Base-by-base conservation (phyloP, 352 stramenopile species). In the Peronospora tabacina region DNA sequence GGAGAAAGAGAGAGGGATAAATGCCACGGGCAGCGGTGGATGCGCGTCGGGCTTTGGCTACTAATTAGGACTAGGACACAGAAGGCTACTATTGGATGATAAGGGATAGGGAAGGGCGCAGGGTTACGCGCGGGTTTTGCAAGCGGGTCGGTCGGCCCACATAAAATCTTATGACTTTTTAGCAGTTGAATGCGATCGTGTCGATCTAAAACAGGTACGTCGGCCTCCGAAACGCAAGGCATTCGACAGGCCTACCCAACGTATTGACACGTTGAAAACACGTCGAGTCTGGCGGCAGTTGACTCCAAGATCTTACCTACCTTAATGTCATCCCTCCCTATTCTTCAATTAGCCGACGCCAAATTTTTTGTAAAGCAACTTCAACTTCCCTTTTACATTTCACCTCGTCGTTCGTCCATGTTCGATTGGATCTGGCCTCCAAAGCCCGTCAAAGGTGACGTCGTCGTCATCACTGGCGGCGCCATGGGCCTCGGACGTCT, bases 401-500 rank as follows among this genome's bases (percentile, higher is more conserved):
- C 3, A 26, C 28, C 28, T 11, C 28, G 2, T 32, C 30, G 3
- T 34, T 34, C 5, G 16, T 0, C 9, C 30, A 71, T 74, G 61
- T 59, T 74, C 19, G 36, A 48, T 20, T 74, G 65, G 65, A 61
- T 72, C 33, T 72, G 55, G 58, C 63, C 55, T 26, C 56, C 69
- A 34, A 81, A 81, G 26, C 66, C 68, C 16, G 70, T 82, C 29
- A 61, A 64, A 36, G 68, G 57, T n/a, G 43, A 79, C 16, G 63
- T 82, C 19, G 66, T 82, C 44, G 63, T 82, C 37, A 58, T 82
- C 58, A 79, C 71, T 4, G 71, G 71, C 16, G 71, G 71, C 17
- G 71, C 66, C 44, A 82, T 79, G 68, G 71, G 71, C 2, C 59
- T 82, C 20, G 66, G 68, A 5, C 68, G 68, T 30, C 54, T 77